Base-by-base conservation (phyloP, 495 filamentous ascomycete genomes). In the Aspergillus nanangensis region DNA sequence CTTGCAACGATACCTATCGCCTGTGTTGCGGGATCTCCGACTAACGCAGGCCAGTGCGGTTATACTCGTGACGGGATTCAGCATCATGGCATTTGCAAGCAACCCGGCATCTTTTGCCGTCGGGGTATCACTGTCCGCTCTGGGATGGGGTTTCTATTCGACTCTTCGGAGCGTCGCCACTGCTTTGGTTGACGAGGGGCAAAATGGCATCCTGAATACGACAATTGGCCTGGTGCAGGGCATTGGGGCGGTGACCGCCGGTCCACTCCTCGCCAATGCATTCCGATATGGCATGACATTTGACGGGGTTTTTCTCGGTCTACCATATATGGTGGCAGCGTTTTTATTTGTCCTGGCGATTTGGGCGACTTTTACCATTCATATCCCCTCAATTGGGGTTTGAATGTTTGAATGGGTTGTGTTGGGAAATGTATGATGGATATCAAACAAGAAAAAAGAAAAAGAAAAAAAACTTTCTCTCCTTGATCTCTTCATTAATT, bases 61-160 rank as follows among this genome's bases (percentile, higher is more conserved):
- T 32, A 19, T 44, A 5, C 33, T 49, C 13, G 18, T 31, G 2
- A 8, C 21, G 8, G 47, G 47, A n/a, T 49, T 49, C 33, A 34
- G 22, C 34, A 25, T 38, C 39, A 49, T 49, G 47, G 40, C 47
- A 11, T 21, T 43, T 0, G 47, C 47, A 4, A 15, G 21, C 8
- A 27, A 43, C 8, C 47, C 47, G 5, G 34, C 17, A 14, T 23
- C 35, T 8, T 49, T 49, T 32, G 25, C 17, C 17, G 11, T 49
- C 7, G 39, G 47, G 2, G 34, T 49, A 7, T 38, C 47, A 4
- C 14, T 49, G 9, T 14, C 27, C 4, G 47, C 47, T 0, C 34
- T 49, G 9, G 47, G 47, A 15, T 49, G 47, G 39, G 47, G 47
- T 4, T 49, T 44, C 34, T 49, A 49, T 32, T 24, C 38, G 4